Base-by-base conservation (phyloP, 1,139 yeast species). In the Spathaspora sp. region DNA sequence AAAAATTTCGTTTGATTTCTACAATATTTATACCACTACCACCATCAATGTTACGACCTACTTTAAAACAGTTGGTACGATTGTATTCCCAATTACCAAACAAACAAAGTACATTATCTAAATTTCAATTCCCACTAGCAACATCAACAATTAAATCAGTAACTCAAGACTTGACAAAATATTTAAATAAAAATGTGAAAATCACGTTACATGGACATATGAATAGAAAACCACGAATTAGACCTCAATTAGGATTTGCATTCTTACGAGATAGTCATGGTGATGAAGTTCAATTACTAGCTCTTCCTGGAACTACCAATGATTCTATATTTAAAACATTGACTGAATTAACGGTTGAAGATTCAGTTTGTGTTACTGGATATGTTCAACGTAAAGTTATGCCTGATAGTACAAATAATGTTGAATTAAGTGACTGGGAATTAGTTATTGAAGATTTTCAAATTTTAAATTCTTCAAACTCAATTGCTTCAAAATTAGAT, bases 171-270 rank as follows among this genome's bases (percentile, higher is more conserved):
- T 17, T 51, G 7, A 55, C 53, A 17, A 51, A 70, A 8, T 46
- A 54, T 16, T 41, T 42, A 10, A 46, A 58, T 13, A 46, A 43
- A 15, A 47, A 43, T 26, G 41, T 43, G 2, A 47, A 47, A n/a
- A 66, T 78, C 9, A 66, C 72, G 1, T 56, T 88, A 17, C 79
- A 86, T 56, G 98, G 98, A 0, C 95, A 96, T 87, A 76, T 91
- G 20, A 82, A 89, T 57, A 74, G 79, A 36, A 84, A 84, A 54
- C 93, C 96, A 0, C 76, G 76, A 43, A 56, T 70, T 3, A 59
- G 68, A 58, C 65, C 76, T 7, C 59, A 61, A 15, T 80, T 63
- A 75, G 80, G 68, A 2, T 91, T 91, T 70, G 95, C 87, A 1
- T 81, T 78, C 29, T 64, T 91, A 23, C 72, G 98, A 51, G 98